phyloP scores from a whole-genome alignment of 2,329 filamentous ascomycete genomes.

The Parastagonospora avenae region DNA sequence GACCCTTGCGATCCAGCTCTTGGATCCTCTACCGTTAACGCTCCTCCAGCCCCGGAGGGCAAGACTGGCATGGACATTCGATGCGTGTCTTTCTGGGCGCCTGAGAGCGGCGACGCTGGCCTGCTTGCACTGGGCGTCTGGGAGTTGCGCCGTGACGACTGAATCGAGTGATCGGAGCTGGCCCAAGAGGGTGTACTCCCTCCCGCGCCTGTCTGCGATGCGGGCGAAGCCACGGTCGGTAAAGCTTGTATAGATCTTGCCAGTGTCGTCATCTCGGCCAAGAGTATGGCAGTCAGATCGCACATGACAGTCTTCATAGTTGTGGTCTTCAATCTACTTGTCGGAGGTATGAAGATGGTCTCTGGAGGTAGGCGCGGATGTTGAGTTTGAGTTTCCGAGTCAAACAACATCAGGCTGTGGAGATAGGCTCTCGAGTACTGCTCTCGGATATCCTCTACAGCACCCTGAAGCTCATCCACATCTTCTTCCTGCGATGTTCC shows the following conservation, averaged over 20 bases:
- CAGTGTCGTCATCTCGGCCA: conserved; percentile 55
- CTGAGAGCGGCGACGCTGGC: conserved; percentile 38
- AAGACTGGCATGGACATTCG: conserved; percentile 82
- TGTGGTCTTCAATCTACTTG: conserved; percentile 71
- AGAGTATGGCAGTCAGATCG: conserved; percentile 50
- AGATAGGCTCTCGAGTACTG: conserved; percentile 76
- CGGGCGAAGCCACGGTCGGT: conserved; percentile 67
- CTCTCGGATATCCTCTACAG: conserved; percentile 73
- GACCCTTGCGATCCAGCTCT: conserved; percentile 35
- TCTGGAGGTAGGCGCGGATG: conserved; percentile 62
- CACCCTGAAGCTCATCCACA: conserved; percentile 56
- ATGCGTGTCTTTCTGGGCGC: conserved; percentile 63
- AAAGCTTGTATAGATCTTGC: conserved; percentile 55
- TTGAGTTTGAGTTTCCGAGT: conserved; percentile 57
- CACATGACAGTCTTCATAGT: conserved; percentile 61
- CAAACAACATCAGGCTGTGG: conserved; percentile 80
- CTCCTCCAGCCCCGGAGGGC: conserved; percentile 46
- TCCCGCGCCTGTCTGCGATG: conserved; percentile 32
- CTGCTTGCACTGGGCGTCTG: conserved; percentile 32
- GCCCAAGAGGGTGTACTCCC: conserved; percentile 39
- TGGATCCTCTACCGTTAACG: conserved; percentile 31
- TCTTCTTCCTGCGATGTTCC: conserved; percentile 28
- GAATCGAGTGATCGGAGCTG: conserved; percentile 27
- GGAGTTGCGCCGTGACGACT: conserved; percentile 38
- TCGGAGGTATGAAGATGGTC: conserved; percentile 72